Evolutionary conservation across 306 rosid genomes (phyloP), one percentile per base, ranked within the genome.

Genomic region (Dalbergia cultrata): DNA sequence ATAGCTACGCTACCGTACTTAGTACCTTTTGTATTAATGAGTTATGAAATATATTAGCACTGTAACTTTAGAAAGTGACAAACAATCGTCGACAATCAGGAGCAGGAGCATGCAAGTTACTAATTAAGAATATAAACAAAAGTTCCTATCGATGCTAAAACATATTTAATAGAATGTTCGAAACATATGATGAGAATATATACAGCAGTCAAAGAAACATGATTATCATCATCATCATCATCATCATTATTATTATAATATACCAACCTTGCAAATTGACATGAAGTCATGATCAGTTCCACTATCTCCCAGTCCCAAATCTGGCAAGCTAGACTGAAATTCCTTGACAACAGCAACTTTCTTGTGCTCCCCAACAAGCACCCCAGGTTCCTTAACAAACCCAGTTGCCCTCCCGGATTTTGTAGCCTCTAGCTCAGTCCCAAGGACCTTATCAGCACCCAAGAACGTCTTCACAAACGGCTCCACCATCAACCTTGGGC

Each of bases 221-320:
- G 7, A 34, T 7, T 14, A 67, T 53, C 6, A 53, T 52, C 0
- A 35, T 4, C 11, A 34, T 7, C 7, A 67, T 53, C 6, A 53
- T 52, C 0, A 35, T 13, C 13, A 49, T 49, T 49, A 49, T 49
- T 49, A 13, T 53, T 16, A 17, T 53, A 5, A 17, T 16, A 65
- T 50, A 76, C 77, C 16, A 67, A 92, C 99, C 99, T 91, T 90
- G 94, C 99, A 95, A 84, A 93, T 59, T 5, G 98, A 93, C 98
- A 95, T 93, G 91, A 95, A 95, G n/a, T 91, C 93, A 69, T 87
- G 88, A 78, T 95, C 98, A 41, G 90, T 88, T 54, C 88, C 79
- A 85, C 93, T 79, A 66, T 95, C 98, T 34, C 99, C 99, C 0
- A 95, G 81, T 12, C 97, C 99, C 83, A 95, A 81, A 82, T 95